Conservation (phyloP, 345 rosid species). For the Raphanus raphanistrum region DNA sequence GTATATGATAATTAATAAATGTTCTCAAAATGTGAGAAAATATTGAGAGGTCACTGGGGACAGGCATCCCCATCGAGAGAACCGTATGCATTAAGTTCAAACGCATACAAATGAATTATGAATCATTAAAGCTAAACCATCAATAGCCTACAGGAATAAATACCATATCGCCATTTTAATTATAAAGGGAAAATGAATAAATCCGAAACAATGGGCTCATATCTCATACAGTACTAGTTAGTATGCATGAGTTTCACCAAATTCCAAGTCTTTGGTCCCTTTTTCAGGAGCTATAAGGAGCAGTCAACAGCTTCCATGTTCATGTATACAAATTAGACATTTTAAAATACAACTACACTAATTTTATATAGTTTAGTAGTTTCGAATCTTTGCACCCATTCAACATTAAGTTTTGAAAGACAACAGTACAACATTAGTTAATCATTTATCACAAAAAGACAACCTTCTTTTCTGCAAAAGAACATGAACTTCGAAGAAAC, state of each 20-base stretch:
- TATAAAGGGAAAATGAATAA: neutral
- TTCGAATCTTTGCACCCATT: conserved; percentile 18
- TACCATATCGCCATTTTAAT: neutral
- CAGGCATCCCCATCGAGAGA: conserved; percentile 59
- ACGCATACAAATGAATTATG: conserved; percentile 13
- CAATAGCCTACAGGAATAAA: conserved; percentile 34
- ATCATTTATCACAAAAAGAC: conserved; percentile 31
- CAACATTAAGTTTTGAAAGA: neutral
- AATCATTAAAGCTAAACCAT: conserved; percentile 45
- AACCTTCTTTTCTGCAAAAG: conserved; percentile 40
- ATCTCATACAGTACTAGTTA: neutral
- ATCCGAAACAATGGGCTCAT: conserved; percentile 7
- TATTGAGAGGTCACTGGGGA: conserved; percentile 40
- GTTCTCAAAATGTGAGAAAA: conserved; percentile 13
- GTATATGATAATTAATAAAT: neutral
- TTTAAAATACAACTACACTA: neutral
- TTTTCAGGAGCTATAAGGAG: conserved; percentile 2
- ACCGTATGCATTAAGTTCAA: conserved; percentile 56
- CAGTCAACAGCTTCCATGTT: conserved; percentile 32
- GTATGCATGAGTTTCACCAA: conserved; percentile 35
- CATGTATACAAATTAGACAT: neutral
- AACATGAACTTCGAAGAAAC: conserved; percentile 38
- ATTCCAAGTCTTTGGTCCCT: conserved; percentile 12
- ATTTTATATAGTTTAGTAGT: neutral
- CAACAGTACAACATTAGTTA: conserved; percentile 7